Evolutionary conservation across 108 stramenopile species (phyloP).

Genomic region (Nitzschia sp.): DNA sequence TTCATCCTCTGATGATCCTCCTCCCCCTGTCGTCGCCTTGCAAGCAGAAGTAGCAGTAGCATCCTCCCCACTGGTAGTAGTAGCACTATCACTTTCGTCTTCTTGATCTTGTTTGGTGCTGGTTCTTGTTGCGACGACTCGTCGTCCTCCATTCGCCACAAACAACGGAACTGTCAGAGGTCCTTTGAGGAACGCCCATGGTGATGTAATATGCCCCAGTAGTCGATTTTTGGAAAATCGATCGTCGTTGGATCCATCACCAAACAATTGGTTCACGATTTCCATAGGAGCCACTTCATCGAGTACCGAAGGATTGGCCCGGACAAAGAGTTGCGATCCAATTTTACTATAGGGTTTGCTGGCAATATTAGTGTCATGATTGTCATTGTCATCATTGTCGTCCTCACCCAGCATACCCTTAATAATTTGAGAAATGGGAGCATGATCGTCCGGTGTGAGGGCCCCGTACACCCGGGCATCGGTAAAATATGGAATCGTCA

Average conservation of each 20-base stretch:
- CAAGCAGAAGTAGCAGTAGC: not conserved
- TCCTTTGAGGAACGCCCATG: conserved; percentile 39
- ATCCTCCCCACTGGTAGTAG: not conserved
- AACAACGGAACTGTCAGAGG: conserved; percentile 73
- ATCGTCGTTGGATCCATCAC: too few species aligned
- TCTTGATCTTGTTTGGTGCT: not conserved
- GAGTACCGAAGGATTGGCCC: conserved; percentile 54
- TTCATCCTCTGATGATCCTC: not conserved
- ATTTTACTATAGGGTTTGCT: conserved; percentile 69
- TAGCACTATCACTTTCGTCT: not conserved
- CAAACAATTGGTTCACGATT: conserved; percentile 64
- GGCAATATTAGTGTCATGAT: too few species aligned
- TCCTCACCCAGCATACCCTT: conserved; percentile 7
- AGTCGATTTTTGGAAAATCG: conserved; percentile 45
- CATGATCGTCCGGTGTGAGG: conserved; percentile 58
- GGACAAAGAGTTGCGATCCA: conserved; percentile 68
- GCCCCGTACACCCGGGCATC: conserved; percentile 52
- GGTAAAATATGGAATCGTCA: conserved; percentile 63
- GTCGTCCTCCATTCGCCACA: conserved; percentile 48
- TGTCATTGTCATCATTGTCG: too few species aligned
- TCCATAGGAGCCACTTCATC: conserved; percentile 44
- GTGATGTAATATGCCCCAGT: conserved; percentile 5
- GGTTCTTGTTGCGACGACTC: not conserved
- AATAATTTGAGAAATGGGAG: conserved; percentile 32
- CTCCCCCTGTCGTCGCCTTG: not conserved